phyloP scores from a whole-genome alignment of 2,329 filamentous ascomycete species.

The Fusarium sp. region DNA sequence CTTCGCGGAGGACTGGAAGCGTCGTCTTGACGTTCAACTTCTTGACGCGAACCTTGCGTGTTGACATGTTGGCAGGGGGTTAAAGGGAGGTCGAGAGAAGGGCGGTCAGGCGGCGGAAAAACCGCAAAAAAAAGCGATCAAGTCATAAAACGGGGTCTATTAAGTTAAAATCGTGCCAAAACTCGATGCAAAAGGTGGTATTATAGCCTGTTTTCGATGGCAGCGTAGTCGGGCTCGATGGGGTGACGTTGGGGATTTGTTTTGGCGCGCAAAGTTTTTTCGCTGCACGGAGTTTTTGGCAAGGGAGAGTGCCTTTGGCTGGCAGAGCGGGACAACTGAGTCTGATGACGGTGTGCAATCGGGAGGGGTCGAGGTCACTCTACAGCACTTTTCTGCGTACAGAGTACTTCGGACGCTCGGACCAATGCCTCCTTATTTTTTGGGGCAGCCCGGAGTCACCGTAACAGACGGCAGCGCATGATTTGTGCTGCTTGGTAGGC shows the following conservation, averaged over 20 bases:
- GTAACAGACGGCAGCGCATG: conserved; percentile 4
- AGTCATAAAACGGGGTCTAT: conserved; percentile 69
- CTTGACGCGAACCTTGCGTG: conserved; percentile 80
- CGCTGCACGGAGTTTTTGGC: conserved; percentile 52
- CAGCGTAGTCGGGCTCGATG: conserved; percentile 59
- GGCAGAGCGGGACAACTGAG: conserved; percentile 24
- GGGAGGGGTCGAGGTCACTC: conserved; percentile 44
- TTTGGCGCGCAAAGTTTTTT: conserved; percentile 66
- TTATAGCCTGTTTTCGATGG: conserved; percentile 66
- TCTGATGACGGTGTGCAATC: conserved; percentile 44
- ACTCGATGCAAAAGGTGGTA: conserved; percentile 63
- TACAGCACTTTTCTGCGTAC: conserved; percentile 18
- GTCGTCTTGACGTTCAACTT: conserved; percentile 93
- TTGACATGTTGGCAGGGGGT: conserved; percentile 65
- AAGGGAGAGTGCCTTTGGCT: conserved; percentile 41
- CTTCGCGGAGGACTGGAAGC: conserved; percentile 86
- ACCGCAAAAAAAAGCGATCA: conserved; percentile 72
- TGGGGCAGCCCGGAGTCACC: conserved; percentile 5
- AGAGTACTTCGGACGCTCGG: conserved; percentile 47
- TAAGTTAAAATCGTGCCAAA: conserved; percentile 60
- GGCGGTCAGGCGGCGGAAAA: conserved; percentile 64
- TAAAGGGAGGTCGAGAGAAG: conserved; percentile 52
- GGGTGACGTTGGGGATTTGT: conserved; percentile 66
- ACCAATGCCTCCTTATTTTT: conserved; percentile 49
- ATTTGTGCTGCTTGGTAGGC: neutral